Base-by-base conservation (phyloP, 345 rosid species). In the Aurinia saxatilis region DNA sequence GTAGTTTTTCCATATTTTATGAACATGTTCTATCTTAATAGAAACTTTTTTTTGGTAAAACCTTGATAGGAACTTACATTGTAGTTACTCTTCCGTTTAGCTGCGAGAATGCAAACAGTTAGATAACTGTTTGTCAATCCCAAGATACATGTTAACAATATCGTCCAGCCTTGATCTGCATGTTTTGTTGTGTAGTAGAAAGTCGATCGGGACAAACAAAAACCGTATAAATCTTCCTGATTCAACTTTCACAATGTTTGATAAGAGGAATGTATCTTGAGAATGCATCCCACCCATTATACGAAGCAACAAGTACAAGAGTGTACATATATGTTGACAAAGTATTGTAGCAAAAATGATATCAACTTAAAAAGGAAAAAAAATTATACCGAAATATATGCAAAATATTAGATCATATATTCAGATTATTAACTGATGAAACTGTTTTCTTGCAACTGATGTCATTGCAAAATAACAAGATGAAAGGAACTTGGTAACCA, bases 151-250 rank as follows among this genome's bases (percentile, higher is more conserved):
- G 67, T 67, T 4, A 86, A 81, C 39, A 78, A 29, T 63, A 88
- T 82, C 96, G 82, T 88, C 87, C 87, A 88, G 21, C 93, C 96
- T 50, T 84, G 81, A 62, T 84, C 93, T 2, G 78, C 90, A 25
- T 77, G 78, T 27, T 86, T 84, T 18, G 85, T 83, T 0, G 89
- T 81, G 80, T 82, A 87, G 77, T 85, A 88, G 66, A 88, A 86
- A 5, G 88, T 81, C 0, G 96, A 92, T 81, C 0, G 96, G 93
- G 48, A 84, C 47, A 11, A 88, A 74, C 18, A 82, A 51, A 50
- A 79, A 82, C 16, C 93, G 90, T 3, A 77, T 42, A 2, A 88
- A 81, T 54, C 79, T 88, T 48, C 81, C 75, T 1, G 86, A 82
- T 62, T 84, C 86, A 39, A 86, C 17, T 67, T 78, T 82, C 9